Percentiles rank a stretch among this genome's conserved stretches.
Conservation (phyloP, 2,329 filamentous ascomycete species). For the Pestalotiopsis sp. region DNA sequence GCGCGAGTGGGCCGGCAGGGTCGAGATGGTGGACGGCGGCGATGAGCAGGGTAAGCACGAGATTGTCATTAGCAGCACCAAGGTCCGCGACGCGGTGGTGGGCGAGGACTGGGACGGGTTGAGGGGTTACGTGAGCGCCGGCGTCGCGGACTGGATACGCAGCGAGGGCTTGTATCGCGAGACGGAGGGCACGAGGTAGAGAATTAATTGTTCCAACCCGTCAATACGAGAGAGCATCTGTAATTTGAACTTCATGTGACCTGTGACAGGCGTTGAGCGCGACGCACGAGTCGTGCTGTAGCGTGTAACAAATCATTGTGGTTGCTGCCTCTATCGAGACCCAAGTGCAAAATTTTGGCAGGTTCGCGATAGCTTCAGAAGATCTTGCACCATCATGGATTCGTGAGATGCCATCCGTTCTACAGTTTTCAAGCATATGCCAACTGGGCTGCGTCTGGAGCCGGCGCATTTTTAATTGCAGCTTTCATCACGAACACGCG, state of each 20-base stretch:
- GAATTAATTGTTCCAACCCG: neutral
- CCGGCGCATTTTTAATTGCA: no score
- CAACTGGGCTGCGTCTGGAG: no score
- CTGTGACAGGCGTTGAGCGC: no score
- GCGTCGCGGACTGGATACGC: constrained; percentile 62
- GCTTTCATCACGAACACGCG: no score
- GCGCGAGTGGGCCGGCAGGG: constrained; percentile 58
- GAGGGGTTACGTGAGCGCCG: constrained; percentile 54
- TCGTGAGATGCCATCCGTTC: neutral
- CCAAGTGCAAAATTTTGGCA: neutral
- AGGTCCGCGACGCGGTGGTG: constrained; percentile 60
- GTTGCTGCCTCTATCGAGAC: neutral
- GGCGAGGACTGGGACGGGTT: constrained; percentile 50
- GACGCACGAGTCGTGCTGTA: neutral
- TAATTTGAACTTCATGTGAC: no score
- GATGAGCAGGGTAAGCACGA: constrained; percentile 46
- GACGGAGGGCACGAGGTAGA: neutral
- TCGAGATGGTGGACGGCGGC: constrained; percentile 63
- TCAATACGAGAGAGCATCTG: neutral
- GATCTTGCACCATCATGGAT: no score
- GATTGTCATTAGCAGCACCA: constrained; percentile 60
- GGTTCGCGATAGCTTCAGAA: neutral
- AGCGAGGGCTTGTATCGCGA: constrained; percentile 56
- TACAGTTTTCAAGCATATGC: no score
- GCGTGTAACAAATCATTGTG: neutral